These are phyloP conservation scores for Dothideomycetidae sp. DNA, from an alignment of 2,329 filamentous ascomycete genomes.

Conservation along the genomic window DNA sequence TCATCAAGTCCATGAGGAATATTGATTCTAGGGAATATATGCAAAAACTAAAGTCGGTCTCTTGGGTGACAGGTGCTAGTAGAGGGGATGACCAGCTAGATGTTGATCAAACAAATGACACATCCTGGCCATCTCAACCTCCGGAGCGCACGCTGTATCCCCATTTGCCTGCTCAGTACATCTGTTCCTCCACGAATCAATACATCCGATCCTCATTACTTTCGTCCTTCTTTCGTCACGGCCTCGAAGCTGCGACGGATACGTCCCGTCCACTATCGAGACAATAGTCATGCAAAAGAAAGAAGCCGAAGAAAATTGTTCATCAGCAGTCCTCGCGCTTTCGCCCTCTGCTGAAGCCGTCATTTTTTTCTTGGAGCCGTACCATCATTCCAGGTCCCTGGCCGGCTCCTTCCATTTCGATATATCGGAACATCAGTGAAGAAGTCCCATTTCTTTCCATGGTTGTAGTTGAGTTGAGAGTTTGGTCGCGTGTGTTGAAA, in stretches of 20 bases:
- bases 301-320: slow-evolving; percentile 6
- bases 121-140: slow-evolving; percentile 1
- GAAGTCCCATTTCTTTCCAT: not conserved
- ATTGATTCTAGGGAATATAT: not conserved
- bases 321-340: slow-evolving; percentile 10
- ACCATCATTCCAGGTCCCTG: slow-evolving; percentile 8
- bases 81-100: slow-evolving; percentile 1
- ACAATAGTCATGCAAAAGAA: no score
- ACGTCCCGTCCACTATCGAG: no score
- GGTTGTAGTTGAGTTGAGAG: slow-evolving; percentile 8
- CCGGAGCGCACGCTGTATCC: not conserved
- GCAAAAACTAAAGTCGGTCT: not conserved
- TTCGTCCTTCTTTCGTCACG: no score
- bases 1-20: no score
- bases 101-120: slow-evolving; percentile 13
- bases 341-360: slow-evolving; percentile 8
- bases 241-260: no score
- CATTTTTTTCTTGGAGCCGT: slow-evolving; percentile 1
- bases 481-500: not conserved
- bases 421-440: not conserved
- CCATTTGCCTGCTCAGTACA: not conserved
- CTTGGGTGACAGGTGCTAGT: not conserved
- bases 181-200: no score
- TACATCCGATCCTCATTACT: no score
- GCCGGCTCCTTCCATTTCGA: slow-evolving; percentile 1